Percentiles rank a stretch among this genome's conserved stretches.
Evolutionary conservation across 768 basidiomycete genomes (phyloP).

Genomic region (Agrocybe pediades): DNA sequence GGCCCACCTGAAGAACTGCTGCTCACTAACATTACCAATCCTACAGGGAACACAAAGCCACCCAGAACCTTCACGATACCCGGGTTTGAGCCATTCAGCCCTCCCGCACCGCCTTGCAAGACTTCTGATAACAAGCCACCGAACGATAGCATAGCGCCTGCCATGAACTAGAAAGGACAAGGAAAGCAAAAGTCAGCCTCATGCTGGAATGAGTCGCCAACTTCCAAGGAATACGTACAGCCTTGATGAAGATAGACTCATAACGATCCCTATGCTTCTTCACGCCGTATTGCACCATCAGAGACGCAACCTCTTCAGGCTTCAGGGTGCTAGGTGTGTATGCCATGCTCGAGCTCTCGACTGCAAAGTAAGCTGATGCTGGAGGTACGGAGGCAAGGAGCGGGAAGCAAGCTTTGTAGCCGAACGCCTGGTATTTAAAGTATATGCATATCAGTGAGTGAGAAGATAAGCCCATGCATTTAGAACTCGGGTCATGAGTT

Average conservation of each 20-base stretch:
- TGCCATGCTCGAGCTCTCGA: constrained; percentile 10
- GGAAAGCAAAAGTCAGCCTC: not conserved
- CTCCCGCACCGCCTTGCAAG: constrained; percentile 58
- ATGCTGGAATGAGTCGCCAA: no score
- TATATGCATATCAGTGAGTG: not conserved
- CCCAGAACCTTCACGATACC: constrained; percentile 67
- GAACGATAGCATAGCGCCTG: constrained; percentile 75
- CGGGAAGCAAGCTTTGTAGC: constrained; percentile 2
- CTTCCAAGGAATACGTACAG: constrained; percentile 43
- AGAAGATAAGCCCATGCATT: not conserved
- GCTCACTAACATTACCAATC: constrained; percentile 65
- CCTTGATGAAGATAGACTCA: constrained; percentile 66
- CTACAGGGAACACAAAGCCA: constrained; percentile 75
- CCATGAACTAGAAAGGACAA: constrained; percentile 58
- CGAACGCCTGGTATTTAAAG: not conserved
- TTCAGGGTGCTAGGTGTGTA: constrained; percentile 46
- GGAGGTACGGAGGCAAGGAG: constrained; percentile 3
- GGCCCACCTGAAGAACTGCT: not conserved
- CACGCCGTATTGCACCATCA: constrained; percentile 58
- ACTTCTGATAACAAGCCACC: constrained; percentile 67
- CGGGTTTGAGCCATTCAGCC: constrained; percentile 53
- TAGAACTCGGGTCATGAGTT: not conserved
- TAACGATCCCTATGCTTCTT: constrained; percentile 65
- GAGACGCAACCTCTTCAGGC: constrained; percentile 58
- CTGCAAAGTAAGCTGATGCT: not conserved